Base-by-base conservation (phyloP, 306 rosid species). In the Elaeagnus macrophylla region DNA sequence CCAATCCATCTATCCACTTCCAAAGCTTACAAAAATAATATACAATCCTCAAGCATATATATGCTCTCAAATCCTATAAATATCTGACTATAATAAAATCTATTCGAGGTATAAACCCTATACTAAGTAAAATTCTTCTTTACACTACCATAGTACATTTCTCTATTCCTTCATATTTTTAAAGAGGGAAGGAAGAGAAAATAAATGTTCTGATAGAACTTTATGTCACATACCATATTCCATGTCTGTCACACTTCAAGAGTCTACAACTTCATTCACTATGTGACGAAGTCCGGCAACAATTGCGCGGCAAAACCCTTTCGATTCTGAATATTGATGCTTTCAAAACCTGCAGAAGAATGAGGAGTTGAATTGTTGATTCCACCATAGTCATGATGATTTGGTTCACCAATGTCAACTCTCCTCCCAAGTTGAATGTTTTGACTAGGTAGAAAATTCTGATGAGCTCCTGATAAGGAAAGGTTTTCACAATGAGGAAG, bases 271-370 rank as follows among this genome's bases (percentile, higher is more conserved):
- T 3, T 18, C 17, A 41, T 8, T 48, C 20, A 41, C 72, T 43
- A 84, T 13, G 96, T 79, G 73, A 87, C 99, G 56, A 79, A 91
- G 64, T 91, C 99, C 3, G 86, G 96, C 61, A 91, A 73, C 76
- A 87, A 80, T 66, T 87, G 99, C 7, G 97, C 94, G 9, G 74
- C 93, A 52, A 86, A 91, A 71, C 97, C 75, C 77, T 91, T 90
- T 8, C 89, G 91, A 61, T 84, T 91, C 72, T 86, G 99, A 66
- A 91, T 79, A 67, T 84, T 83, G 62, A 91, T 84, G 60, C 63
- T 82, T 37, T 91, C 94, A 54, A 70, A 91, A 13, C 93, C 79
- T 40, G 87, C 79, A 49, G 96, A 76, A 57, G 95, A 72, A 65
- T 91, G 97, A 45, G 88, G 60, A 59, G 74, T 70, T 3, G 94